Conservation (phyloP, 176 grass and related monocot species). For the Hordeum vulgare region DNA sequence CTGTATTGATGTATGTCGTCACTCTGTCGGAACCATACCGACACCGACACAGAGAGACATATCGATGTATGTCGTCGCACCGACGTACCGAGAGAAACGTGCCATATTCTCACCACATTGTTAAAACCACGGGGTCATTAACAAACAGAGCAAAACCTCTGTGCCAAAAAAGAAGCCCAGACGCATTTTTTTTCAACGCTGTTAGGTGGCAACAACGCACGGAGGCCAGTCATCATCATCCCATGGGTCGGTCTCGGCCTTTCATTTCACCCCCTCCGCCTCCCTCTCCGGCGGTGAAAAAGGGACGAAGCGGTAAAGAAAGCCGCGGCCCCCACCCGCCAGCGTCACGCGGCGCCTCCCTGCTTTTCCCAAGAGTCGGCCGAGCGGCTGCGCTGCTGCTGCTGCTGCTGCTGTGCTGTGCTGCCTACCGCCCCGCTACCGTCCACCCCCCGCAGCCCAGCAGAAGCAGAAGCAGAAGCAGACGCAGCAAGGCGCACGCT, state of each 20-base stretch:
- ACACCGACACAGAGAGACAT: neutral
- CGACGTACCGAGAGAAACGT: too few relatives aligned
- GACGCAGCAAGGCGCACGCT: neutral
- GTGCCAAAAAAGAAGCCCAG: too few relatives aligned
- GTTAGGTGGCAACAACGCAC: neutral
- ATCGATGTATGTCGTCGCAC: neutral
- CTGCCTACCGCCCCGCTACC: too few relatives aligned
- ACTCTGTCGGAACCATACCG: neutral
- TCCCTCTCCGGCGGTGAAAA: neutral
- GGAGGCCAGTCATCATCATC: neutral
- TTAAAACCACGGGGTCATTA: too few relatives aligned
- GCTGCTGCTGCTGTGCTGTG: too few relatives aligned
- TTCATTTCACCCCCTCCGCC: neutral
- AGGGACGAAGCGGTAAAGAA: neutral
- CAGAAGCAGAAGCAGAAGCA: neutral
- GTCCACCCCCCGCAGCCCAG: too few relatives aligned
- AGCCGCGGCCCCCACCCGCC: neutral
- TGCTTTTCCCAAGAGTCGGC: neutral
- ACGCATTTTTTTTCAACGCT: neutral
- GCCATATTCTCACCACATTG: too few relatives aligned
- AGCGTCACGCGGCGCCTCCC: conserved; percentile 13
- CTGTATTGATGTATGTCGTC: neutral
- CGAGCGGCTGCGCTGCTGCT: neutral
- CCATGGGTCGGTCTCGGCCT: neutral
- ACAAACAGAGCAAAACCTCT: too few relatives aligned